Conservation (phyloP, 306 rosid genomes). For the Vicia villosa region DNA sequence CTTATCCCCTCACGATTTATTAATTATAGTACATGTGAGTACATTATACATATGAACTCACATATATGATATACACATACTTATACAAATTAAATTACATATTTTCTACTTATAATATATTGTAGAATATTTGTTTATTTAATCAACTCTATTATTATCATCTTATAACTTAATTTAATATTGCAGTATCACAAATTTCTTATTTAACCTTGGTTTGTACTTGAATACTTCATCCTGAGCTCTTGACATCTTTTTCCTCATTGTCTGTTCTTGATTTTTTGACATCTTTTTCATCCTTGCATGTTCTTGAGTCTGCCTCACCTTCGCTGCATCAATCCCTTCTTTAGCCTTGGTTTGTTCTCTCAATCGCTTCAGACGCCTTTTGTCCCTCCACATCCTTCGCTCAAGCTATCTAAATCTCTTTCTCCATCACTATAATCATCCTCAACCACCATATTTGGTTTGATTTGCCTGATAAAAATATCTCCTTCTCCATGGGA, state of each 20-base stretch:
- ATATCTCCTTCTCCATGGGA: conserved; percentile 52
- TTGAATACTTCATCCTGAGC: conserved; percentile 84
- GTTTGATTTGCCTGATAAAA: conserved; percentile 36
- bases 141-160: too few relatives aligned
- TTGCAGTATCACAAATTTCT: too few relatives aligned
- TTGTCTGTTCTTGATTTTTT: conserved; percentile 79
- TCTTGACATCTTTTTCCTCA: conserved; percentile 86
- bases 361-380: conserved; percentile 58
- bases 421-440: conserved; percentile 67
- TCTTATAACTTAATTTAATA: too few relatives aligned
- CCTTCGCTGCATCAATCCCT: conserved; percentile 57
- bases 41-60: too few relatives aligned
- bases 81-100: too few relatives aligned
- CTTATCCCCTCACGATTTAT: too few relatives aligned
- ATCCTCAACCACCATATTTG: conserved; percentile 58
- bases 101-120: too few relatives aligned
- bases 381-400: conserved; percentile 78
- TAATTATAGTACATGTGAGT: too few relatives aligned
- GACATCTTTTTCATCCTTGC: conserved; percentile 94
- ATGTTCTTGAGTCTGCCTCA: conserved; percentile 74
- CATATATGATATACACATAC: too few relatives aligned
- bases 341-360: conserved; percentile 68
- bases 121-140: too few relatives aligned
- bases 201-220: conserved; percentile 33
- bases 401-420: conserved; percentile 67